Conservation (phyloP, 495 filamentous ascomycete genomes). For the Chaetomidium leptoderma region DNA sequence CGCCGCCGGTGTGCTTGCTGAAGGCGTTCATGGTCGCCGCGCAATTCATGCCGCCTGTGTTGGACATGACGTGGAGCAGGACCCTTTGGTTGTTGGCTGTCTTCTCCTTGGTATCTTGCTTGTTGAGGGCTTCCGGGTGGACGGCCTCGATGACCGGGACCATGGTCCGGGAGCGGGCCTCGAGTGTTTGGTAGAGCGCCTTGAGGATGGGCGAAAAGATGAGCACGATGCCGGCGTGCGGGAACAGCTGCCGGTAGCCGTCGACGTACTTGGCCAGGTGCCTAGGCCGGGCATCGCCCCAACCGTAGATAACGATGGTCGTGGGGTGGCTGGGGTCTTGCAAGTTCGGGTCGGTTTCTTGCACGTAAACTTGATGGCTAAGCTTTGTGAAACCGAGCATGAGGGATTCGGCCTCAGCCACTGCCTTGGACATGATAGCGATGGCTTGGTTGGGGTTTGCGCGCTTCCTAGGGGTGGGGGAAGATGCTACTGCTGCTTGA, state of each 20-base stretch:
- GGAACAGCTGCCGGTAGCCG: slow-evolving; percentile 50
- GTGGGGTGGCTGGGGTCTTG: slow-evolving; percentile 31
- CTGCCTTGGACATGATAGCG: slow-evolving; percentile 9
- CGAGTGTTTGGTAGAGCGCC: slow-evolving; percentile 41
- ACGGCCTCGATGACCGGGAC: slow-evolving; percentile 46
- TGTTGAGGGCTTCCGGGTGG: slow-evolving; percentile 23
- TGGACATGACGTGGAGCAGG: slow-evolving; percentile 50
- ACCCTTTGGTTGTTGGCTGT: slow-evolving; percentile 32
- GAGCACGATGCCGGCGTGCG: slow-evolving; percentile 42
- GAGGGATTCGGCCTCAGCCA: slow-evolving; percentile 5
- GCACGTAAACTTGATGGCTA: slow-evolving; percentile 37
- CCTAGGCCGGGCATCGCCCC: slow-evolving; percentile 53
- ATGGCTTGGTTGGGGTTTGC: no score
- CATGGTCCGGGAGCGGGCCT: slow-evolving; percentile 44
- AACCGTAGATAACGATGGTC: slow-evolving; percentile 47
- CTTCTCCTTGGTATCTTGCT: neutral
- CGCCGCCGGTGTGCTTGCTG: slow-evolving; percentile 27
- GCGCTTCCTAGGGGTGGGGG: no score
- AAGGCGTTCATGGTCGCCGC: slow-evolving; percentile 49
- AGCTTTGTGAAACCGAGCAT: slow-evolving; percentile 37
- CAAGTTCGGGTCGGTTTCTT: slow-evolving; percentile 16
- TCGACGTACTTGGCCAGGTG: slow-evolving; percentile 53
- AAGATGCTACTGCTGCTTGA: no score
- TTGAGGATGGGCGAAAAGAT: slow-evolving; percentile 47
- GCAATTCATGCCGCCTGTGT: slow-evolving; percentile 49